Conservation (phyloP, 2,329 filamentous ascomycete species). For the Apiospora sp. region DNA sequence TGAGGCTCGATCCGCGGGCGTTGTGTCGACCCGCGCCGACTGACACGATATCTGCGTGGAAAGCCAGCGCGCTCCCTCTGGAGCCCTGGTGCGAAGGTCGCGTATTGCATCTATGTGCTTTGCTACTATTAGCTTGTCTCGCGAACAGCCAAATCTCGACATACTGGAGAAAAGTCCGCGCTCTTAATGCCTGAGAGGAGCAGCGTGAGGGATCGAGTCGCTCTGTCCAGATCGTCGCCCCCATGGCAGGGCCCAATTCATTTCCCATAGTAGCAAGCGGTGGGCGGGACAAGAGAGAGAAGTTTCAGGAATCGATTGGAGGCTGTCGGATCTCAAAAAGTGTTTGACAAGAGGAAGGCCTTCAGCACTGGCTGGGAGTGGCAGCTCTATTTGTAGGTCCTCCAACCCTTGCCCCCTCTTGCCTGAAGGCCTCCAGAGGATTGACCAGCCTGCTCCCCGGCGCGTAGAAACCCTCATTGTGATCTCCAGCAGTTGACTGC, state of each 20-base stretch:
- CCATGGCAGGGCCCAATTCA: neutral
- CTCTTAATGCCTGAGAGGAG: neutral
- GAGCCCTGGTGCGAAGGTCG: neutral
- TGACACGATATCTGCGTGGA: neutral
- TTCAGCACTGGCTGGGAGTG: neutral
- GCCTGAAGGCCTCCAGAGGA: neutral
- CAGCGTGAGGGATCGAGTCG: neutral
- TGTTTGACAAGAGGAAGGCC: neutral
- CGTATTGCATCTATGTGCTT: neutral
- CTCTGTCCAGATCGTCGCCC: too few relatives aligned
- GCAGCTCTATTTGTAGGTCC: slow-evolving; percentile 12
- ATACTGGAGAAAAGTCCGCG: neutral
- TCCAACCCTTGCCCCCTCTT: neutral
- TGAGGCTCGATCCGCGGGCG: neutral
- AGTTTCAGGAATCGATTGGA: too few relatives aligned
- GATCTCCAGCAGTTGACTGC: too few relatives aligned
- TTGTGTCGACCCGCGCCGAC: neutral
- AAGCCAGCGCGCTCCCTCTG: slow-evolving; percentile 1
- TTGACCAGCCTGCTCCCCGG: too few relatives aligned
- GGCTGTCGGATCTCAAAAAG: too few relatives aligned
- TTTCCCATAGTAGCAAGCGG: neutral
- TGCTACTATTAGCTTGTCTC: neutral
- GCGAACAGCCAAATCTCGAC: neutral
- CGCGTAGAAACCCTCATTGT: too few relatives aligned
- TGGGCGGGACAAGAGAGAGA: neutral